Conservation (phyloP, 2,329 filamentous ascomycete species). For the Paracorniculantispora psalliotae region DNA sequence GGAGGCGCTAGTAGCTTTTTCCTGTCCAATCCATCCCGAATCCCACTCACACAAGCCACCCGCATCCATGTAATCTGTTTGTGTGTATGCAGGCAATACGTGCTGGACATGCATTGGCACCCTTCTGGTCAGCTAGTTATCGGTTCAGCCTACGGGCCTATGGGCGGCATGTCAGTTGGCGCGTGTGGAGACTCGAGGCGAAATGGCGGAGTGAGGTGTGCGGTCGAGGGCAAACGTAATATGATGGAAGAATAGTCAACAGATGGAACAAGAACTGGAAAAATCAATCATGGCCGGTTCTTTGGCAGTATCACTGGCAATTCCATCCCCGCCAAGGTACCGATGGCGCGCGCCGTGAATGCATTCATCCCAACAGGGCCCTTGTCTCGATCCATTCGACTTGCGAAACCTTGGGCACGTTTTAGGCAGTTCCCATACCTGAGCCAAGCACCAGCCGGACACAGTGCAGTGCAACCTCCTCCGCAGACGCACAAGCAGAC, state of each 20-base stretch:
- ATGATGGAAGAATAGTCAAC: no score
- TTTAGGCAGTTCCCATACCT: constrained; percentile 9
- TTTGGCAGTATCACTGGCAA: no score
- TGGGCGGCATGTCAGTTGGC: constrained; percentile 1
- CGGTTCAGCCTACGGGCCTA: no score
- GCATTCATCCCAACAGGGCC: not conserved
- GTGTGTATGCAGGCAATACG: constrained; percentile 2
- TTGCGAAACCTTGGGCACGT: constrained; percentile 13
- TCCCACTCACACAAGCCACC: constrained; percentile 8
- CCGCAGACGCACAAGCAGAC: not conserved
- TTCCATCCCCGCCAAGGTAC: no score
- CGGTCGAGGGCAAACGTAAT: not conserved
- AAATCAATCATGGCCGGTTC: no score
- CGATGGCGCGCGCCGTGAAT: not conserved
- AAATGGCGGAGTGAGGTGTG: constrained; percentile 11
- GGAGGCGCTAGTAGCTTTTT: not conserved
- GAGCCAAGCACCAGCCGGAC: not conserved
- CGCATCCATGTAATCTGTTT: constrained; percentile 7
- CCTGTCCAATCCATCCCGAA: not conserved
- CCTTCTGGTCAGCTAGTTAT: not conserved
- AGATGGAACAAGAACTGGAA: not conserved
- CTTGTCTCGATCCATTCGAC: constrained; percentile 3
- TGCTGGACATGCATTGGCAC: not conserved
- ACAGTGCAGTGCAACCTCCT: no score
- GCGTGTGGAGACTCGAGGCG: constrained; percentile 7